Evolutionary conservation across 306 rosid genomes (phyloP), one percentile per base, ranked within the genome.

Genomic region (Prunus padus): DNA sequence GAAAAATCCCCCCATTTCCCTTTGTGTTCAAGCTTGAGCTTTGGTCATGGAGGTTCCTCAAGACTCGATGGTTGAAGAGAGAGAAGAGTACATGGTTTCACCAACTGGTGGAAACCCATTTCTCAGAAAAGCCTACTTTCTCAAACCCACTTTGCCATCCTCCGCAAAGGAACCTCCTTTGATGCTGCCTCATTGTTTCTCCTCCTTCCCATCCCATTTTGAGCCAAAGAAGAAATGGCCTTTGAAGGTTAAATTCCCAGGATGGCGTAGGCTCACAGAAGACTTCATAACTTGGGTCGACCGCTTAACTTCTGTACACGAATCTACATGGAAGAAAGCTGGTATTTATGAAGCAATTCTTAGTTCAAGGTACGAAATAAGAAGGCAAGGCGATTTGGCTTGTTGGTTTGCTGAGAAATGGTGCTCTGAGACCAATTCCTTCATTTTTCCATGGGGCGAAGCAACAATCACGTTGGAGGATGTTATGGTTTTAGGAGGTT

Each of bases 391-490:
- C 2, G 45, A 78, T 46, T 67, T 87, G 74, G 3, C 63, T 5
- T 25, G 40, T 67, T 79, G 81, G 62, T 45, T 85, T 66, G 82
- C 79, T 0, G 88, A 87, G 79, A 85, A 65, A 16, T 85, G 88
- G 89, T 67, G 84, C 71, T 15, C 74, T 51, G 16, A 76, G 61
- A 85, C 88, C 5, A 89, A 85, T 1, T 83, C 84, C 0, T 84
- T 85, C 14, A 31, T 85, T 22, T 89, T 87, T 60, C 79, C 88
- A 0, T 87, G 91, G 89, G 89, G 73, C 42, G 91, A 85, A 77
- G 87, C 86, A 13, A 84, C 91, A 0, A 78, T 89, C 69, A 85
- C 91, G 0, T 71, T 89, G 79, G 92, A 89, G 77, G 95, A 89
- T 79, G 67, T 86, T 2, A 74, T 82, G 83, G 67, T 87, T 46